Evolutionary conservation across 1,284 basidiomycete species (phyloP).

Genomic region (Fomes fomentarius): DNA sequence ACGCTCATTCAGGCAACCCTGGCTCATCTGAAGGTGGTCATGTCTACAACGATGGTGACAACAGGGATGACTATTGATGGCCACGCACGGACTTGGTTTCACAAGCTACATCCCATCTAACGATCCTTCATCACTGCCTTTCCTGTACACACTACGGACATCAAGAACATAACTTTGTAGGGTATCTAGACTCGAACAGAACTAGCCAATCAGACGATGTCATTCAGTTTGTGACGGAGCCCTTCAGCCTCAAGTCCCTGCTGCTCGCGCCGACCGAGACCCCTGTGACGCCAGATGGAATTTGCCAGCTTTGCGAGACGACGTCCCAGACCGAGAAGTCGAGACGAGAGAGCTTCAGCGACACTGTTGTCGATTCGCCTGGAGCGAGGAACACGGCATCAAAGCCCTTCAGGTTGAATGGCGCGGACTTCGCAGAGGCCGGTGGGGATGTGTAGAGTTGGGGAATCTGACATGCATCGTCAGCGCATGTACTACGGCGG

Average conservation of each 20-base stretch:
- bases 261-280: constrained; percentile 33
- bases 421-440: constrained; percentile 57
- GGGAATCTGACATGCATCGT: constrained; percentile 45
- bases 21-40: constrained; percentile 17
- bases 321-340: constrained; percentile 45
- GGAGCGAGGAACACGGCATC: constrained; percentile 55
- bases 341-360: constrained; percentile 60
- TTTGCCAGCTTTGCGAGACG: constrained; percentile 31
- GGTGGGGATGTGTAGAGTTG: constrained; percentile 70
- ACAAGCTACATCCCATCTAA: too few relatives aligned
- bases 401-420: constrained; percentile 67
- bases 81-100: too few relatives aligned
- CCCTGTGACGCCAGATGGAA: constrained; percentile 28
- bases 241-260: constrained; percentile 31
- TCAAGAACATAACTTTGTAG: too few relatives aligned
- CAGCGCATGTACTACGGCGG: neutral
- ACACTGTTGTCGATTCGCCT: constrained; percentile 47
- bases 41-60: constrained; percentile 10
- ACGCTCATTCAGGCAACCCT: constrained; percentile 9
- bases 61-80: neutral
- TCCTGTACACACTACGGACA: too few relatives aligned
- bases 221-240: constrained; percentile 37
- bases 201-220: neutral
- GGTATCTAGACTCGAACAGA: too few relatives aligned
- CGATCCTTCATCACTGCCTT: too few relatives aligned